Percentiles rank a stretch among this genome's conserved stretches.
Evolutionary conservation across 768 basidiomycete genomes (phyloP).

Genomic region (Mrakia gelida): DNA sequence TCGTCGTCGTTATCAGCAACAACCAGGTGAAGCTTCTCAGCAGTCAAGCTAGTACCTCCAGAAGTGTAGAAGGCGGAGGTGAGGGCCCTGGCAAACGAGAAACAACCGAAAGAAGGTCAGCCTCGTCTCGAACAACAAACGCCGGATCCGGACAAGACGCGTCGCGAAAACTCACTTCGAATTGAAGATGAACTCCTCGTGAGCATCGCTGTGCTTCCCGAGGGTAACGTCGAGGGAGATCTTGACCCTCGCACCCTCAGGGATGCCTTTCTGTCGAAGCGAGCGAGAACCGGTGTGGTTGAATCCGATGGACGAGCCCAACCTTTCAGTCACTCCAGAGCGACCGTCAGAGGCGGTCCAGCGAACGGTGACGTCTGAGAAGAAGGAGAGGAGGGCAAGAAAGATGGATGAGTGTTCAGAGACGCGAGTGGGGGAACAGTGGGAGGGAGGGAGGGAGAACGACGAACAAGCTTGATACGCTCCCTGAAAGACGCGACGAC

Average conservation of each 20-base stretch:
- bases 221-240: not conserved
- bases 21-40: not conserved
- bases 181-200: conserved; percentile 3
- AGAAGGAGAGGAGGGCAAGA: not conserved
- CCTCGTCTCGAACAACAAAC: too few species aligned
- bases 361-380: not conserved
- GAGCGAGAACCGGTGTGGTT: conserved; percentile 2
- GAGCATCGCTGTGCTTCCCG: not conserved
- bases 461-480: conserved; percentile 6
- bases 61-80: conserved; percentile 3
- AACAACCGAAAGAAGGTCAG: not conserved
- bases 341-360: conserved; percentile 8
- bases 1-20: not conserved
- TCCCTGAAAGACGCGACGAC: not conserved
- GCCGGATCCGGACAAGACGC: too few species aligned
- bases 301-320: conserved; percentile 10
- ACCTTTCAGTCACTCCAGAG: not conserved
- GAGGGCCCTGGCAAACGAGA: not conserved
- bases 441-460: not conserved
- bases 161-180: not conserved
- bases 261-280: conserved; percentile 8
- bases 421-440: not conserved
- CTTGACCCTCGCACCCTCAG: not conserved
- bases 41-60: not conserved
- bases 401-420: too few species aligned